Evolutionary conservation across 371 early-diverging fungal genomes (phyloP), one percentile per base, ranked within the genome.

Genomic region (Mucor circinelloides): DNA sequence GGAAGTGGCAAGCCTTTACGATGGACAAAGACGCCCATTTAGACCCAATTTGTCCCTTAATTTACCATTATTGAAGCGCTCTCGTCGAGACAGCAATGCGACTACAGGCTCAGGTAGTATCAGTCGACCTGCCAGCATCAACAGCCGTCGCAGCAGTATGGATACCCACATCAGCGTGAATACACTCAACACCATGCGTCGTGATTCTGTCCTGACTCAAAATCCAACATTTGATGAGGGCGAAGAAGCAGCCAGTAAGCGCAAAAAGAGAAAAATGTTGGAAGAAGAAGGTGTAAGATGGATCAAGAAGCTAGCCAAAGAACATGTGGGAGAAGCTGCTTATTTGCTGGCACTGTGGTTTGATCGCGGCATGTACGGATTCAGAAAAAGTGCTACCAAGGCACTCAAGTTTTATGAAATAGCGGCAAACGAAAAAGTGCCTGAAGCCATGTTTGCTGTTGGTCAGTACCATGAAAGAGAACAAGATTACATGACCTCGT

Each of bases 341-440:
- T 93, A 84, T 70, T 80, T 91, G 32, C 75, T 85, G 27, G 94
- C 87, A 2, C 72, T 82, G 6, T 93, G 92, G 93, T 78, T 85
- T 54, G 91, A 92, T 58, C 71, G 82, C 8, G 91, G 90, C 2
- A 64, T 74, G 64, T 89, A 87, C 75, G 87, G 86, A 0, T 76
- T 75, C 48, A 81, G 82, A 54, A 73, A 73, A 60, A 91, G 85
- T 64, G 36, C 77, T 23, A 73, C 81, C 58, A 85, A 82, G 40
- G 84, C 86, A 10, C 69, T 77, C 48, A 70, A 85, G 58, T 77
- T 82, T 67, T 71, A 73, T 6, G 65, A 73, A 30, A 67, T 73
- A 2, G 82, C 80, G 13, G 80, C 75, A 2, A 73, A 71, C 6
- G 69, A 60, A 28, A 71, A 68, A 9, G 63, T 78, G 8, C 77